phyloP scores from a whole-genome alignment of 352 stramenopile genomes.

The Halophytophthora polymorphica region DNA sequence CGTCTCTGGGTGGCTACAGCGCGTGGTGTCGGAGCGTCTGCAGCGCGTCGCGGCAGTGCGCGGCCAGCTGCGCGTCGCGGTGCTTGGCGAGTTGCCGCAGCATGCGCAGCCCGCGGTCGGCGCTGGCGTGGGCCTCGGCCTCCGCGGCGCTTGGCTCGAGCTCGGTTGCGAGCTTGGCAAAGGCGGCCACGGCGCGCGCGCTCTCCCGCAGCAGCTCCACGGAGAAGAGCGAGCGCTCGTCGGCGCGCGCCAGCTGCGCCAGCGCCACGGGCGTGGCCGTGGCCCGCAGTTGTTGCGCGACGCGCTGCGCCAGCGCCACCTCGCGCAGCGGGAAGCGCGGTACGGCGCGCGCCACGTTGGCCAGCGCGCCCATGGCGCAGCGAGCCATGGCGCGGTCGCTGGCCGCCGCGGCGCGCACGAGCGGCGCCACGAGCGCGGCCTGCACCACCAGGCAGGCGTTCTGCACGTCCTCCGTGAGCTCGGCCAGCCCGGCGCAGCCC shows the following conservation, averaged over 20 bases:
- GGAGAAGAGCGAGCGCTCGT: slow-evolving; percentile 44
- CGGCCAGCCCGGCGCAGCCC: slow-evolving; percentile 65
- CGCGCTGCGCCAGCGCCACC: slow-evolving; percentile 28
- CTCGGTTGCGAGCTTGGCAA: slow-evolving; percentile 45
- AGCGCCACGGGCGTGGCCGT: slow-evolving; percentile 42
- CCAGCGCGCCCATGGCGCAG: slow-evolving; percentile 59
- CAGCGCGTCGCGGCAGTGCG: slow-evolving; percentile 52
- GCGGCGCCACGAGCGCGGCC: slow-evolving; percentile 45
- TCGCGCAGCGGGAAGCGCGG: slow-evolving; percentile 42
- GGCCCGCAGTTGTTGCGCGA: slow-evolving; percentile 42
- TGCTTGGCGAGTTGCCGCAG: slow-evolving; percentile 57
- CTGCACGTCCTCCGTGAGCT: slow-evolving; percentile 62
- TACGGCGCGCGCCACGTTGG: slow-evolving; percentile 63
- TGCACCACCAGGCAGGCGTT: slow-evolving; percentile 61
- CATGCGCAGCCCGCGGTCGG: slow-evolving; percentile 30
- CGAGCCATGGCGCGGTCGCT: slow-evolving; percentile 67
- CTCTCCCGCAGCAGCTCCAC: slow-evolving; percentile 77
- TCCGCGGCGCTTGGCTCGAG: slow-evolving; percentile 14
- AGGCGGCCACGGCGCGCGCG: slow-evolving; percentile 49
- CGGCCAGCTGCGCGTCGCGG: slow-evolving; percentile 57
- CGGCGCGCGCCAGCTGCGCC: slow-evolving; percentile 45
- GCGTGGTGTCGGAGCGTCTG: slow-evolving; percentile 24
- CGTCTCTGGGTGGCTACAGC: slow-evolving; percentile 12
- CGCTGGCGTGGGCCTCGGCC: slow-evolving; percentile 17
- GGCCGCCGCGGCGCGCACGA: slow-evolving; percentile 42